Base-by-base conservation (phyloP, 2,329 filamentous ascomycete genomes). In the Rutstroemia sydowiana region DNA sequence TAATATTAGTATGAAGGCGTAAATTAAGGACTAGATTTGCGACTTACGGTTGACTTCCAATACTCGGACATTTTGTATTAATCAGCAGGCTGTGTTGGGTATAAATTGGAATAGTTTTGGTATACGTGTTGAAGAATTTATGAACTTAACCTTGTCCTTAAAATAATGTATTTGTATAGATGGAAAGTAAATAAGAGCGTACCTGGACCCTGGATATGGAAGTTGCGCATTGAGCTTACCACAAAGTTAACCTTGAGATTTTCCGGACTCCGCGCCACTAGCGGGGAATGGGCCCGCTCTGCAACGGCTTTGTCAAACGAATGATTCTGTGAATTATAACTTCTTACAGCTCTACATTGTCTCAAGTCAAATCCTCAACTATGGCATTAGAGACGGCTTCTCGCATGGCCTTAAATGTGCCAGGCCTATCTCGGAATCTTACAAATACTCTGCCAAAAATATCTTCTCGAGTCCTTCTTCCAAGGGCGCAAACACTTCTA, bases 21-120 rank as follows among this genome's bases (percentile, higher is more conserved):
- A 10, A 40, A 5, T 10, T 18, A 28, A 40, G 20, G 4, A 23
- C 13, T 14, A 32, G 28, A 8, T 20, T 21, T 32, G 8, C 21
- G 16, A 65, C 73, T 69, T 67, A 81, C 79, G 31, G 91, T 95
- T 18, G 92, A 96, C 69, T 97, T 97, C 93, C 93, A 97, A 72
- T 95, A 95, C 76, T 97, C 93, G 0, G 93, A 85, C 93, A 98
- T 97, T 45, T 58, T 66, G 46, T 14, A 10, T 6, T 10, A 42
- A 6, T 14, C n/a, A 10, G 18, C 13, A 14, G 39, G 23, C 23
- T 26, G 23, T 26, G 23, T 4, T 8, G 23, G 10, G 11, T 4
- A 11, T 11, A 34, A 34, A 34, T 26, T 26, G 23, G 4, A 26
- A 26, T 26, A 26, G 8, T 26, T 3, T 34, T 34, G 4, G 32